Conservation (phyloP, 345 rosid genomes). For the Camelina hispida region DNA sequence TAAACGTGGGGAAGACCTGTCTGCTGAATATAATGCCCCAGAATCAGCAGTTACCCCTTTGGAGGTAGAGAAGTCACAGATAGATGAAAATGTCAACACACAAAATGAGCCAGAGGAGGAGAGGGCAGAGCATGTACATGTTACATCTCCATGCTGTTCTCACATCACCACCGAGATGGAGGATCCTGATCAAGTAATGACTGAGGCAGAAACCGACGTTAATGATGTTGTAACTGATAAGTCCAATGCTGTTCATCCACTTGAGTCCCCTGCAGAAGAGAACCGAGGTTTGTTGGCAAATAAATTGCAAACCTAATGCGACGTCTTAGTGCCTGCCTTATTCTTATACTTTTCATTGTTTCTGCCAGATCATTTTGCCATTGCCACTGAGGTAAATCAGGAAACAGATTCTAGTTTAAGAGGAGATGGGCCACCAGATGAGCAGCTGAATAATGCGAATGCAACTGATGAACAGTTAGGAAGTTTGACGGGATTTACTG, state of each 20-base stretch:
- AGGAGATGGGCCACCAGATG: constrained; percentile 50
- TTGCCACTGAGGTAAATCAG: constrained; percentile 48
- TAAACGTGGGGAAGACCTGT: constrained; percentile 39
- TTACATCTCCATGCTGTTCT: constrained; percentile 54
- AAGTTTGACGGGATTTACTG: constrained; percentile 43
- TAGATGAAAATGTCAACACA: constrained; percentile 44
- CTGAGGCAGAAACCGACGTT: constrained; percentile 35
- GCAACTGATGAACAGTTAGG: constrained; percentile 50
- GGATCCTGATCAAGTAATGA: constrained; percentile 45
- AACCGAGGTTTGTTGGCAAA: constrained; percentile 36
- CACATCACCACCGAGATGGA: constrained; percentile 53
- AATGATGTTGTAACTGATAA: constrained; percentile 39
- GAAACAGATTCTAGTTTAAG: constrained; percentile 46
- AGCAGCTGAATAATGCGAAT: constrained; percentile 44
- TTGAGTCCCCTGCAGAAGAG: constrained; percentile 42
- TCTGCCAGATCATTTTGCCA: constrained; percentile 36
- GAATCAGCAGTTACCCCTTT: constrained; percentile 39
- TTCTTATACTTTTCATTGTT: constrained; percentile 21
- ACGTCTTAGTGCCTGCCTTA: constrained; percentile 24
- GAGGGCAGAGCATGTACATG: constrained; percentile 48
- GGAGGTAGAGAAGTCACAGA: constrained; percentile 42
- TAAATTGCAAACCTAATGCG: constrained; percentile 21
- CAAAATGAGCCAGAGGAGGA: constrained; percentile 48
- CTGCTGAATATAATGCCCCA: constrained; percentile 44
- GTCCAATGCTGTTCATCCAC: constrained; percentile 42